These are phyloP conservation scores for Didymella pinodella DNA, from an alignment of 2,329 filamentous ascomycete genomes.

Conservation along the genomic window DNA sequence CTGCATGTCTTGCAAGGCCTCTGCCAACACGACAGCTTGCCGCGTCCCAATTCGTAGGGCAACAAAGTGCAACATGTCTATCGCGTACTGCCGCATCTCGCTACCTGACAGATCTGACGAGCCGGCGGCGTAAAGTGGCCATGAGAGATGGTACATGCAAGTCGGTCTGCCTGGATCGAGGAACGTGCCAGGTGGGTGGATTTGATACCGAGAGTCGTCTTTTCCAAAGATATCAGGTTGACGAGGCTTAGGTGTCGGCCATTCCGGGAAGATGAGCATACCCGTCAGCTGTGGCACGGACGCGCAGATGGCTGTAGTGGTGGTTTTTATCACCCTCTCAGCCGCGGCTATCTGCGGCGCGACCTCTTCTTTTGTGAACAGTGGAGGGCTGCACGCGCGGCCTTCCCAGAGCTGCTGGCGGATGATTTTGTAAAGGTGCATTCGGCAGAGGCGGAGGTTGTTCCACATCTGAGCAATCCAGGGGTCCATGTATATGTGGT, in stretches of 20 bases:
- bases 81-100: conserved; percentile 33
- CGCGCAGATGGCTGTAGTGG: conserved; percentile 30
- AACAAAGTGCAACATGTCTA: conserved; percentile 34
- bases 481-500: conserved; percentile 42
- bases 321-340: conserved; percentile 25
- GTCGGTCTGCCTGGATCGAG: conserved; percentile 31
- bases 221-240: neutral
- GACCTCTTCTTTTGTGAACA: conserved; percentile 24
- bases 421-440: conserved; percentile 35
- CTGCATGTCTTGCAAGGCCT: conserved; percentile 10
- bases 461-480: conserved; percentile 47
- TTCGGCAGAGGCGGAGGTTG: conserved; percentile 34
- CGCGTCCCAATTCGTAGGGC: conserved; percentile 36
- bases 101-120: conserved; percentile 23
- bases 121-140: conserved; percentile 36
- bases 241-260: neutral
- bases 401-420: conserved; percentile 33
- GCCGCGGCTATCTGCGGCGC: conserved; percentile 20
- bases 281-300: conserved; percentile 42
- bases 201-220: conserved; percentile 13
- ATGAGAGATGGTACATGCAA: conserved; percentile 39
- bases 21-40: conserved; percentile 29
- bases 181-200: conserved; percentile 37
- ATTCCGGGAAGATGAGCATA: conserved; percentile 37
- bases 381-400: conserved; percentile 15